Evolutionary conservation across 306 rosid genomes (phyloP).

Genomic region (Rosa lucieae): DNA sequence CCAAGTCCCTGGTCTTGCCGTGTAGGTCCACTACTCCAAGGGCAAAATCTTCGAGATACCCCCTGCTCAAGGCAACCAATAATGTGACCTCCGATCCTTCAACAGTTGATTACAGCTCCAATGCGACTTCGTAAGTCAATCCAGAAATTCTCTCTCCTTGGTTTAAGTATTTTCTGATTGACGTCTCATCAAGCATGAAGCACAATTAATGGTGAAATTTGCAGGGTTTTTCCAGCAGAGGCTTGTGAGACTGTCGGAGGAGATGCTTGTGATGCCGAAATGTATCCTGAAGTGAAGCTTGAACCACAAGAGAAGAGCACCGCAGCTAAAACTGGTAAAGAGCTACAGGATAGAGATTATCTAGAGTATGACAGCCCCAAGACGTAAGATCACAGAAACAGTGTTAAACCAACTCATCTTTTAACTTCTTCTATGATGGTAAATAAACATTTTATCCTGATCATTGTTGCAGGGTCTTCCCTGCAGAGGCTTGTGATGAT

Average conservation of each 20-base stretch:
- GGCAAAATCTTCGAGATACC: conserved; percentile 22
- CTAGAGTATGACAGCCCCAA: conserved; percentile 41
- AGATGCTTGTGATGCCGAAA: conserved; percentile 45
- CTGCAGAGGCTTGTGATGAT: conserved; percentile 91
- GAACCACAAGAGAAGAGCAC: conserved; percentile 21
- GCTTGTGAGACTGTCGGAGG: conserved; percentile 52
- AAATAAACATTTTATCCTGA: background rate
- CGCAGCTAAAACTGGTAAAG: conserved; percentile 10
- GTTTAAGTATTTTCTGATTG: background rate
- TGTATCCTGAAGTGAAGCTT: conserved; percentile 52
- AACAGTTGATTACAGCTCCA: conserved; percentile 42
- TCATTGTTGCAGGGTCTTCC: conserved; percentile 62
- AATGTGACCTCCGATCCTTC: conserved; percentile 19
- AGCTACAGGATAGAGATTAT: conserved; percentile 41
- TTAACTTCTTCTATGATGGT: background rate
- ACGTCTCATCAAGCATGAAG: background rate
- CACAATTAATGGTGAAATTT: background rate
- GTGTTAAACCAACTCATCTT: background rate
- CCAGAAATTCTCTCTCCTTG: background rate
- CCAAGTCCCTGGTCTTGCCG: conserved; percentile 30
- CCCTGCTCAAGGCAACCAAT: conserved; percentile 21
- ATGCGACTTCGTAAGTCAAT: conserved; percentile 31
- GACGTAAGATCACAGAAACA: conserved; percentile 32
- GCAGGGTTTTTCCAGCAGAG: conserved; percentile 50
- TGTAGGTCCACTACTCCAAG: conserved; percentile 14